These are phyloP conservation scores for Ustilago sp. DNA, from an alignment of 1,284 basidiomycete species.

Conservation along the genomic window DNA sequence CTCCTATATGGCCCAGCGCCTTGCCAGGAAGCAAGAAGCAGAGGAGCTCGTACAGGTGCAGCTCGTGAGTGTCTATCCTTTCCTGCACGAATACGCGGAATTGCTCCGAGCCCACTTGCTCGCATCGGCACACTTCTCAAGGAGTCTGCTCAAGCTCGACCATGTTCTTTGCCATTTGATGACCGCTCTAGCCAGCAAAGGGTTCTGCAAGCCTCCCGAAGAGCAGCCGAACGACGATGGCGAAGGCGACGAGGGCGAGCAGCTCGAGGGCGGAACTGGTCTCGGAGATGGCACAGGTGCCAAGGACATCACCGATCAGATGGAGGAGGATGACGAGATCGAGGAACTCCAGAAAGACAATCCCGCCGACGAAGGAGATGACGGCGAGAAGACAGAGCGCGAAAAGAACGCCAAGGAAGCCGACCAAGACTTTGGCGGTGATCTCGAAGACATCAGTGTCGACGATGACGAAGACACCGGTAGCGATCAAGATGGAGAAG, in stretches of 20 bases:
- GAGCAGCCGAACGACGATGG: constrained; percentile 54
- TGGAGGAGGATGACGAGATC: constrained; percentile 85
- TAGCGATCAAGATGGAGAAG: constrained; percentile 71
- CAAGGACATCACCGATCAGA: constrained; percentile 72
- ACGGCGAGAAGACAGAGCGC: constrained; percentile 70
- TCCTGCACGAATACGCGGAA: constrained; percentile 56
- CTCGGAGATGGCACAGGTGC: constrained; percentile 67
- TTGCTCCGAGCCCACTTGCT: constrained; percentile 71
- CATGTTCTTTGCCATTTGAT: constrained; percentile 82
- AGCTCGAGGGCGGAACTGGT: constrained; percentile 66
- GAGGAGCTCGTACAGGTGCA: constrained; percentile 31
- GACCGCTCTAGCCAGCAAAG: constrained; percentile 81
- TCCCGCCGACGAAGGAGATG: constrained; percentile 76
- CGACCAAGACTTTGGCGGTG: constrained; percentile 78
- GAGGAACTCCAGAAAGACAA: constrained; percentile 82
- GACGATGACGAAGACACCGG: constrained; percentile 75
- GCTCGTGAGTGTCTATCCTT: constrained; percentile 53
- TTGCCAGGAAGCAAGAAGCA: constrained; percentile 13
- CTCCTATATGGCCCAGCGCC: constrained; percentile 23
- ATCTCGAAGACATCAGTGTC: constrained; percentile 74
- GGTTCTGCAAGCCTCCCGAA: constrained; percentile 76
- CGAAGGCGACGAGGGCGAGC: constrained; percentile 56
- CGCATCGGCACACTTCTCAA: constrained; percentile 75
- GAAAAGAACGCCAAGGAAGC: constrained; percentile 74
- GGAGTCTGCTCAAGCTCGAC: constrained; percentile 84